These are phyloP conservation scores for Saprolegnia parasitica DNA, from an alignment of 352 stramenopile species.

Conservation along the genomic window DNA sequence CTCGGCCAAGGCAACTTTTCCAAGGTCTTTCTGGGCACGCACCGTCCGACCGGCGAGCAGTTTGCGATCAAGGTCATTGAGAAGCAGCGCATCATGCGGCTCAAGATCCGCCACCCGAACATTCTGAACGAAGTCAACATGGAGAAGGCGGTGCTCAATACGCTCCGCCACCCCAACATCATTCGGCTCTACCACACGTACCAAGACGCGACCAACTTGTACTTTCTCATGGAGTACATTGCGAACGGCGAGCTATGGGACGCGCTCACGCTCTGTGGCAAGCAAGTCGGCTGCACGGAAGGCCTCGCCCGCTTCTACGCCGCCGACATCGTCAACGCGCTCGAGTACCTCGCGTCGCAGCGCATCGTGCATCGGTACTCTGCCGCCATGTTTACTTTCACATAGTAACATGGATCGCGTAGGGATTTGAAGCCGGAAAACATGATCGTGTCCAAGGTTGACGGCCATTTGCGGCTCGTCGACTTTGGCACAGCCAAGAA, in stretches of 20 bases:
- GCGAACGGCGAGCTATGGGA: conserved; percentile 90
- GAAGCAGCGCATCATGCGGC: conserved; percentile 80
- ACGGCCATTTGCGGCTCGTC: conserved; percentile 68
- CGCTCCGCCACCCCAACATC: conserved; percentile 87
- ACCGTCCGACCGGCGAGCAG: conserved; percentile 84
- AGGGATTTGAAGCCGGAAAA: conserved; percentile 94
- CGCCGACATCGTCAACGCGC: conserved; percentile 83
- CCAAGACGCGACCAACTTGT: conserved; percentile 85
- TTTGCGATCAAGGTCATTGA: conserved; percentile 97
- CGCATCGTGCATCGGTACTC: conserved; percentile 86
- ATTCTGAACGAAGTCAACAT: conserved; percentile 99
- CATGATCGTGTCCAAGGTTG: conserved; percentile 62
- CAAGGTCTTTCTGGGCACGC: conserved; percentile 83
- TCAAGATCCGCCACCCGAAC: conserved; percentile 93
- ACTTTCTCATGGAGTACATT: conserved; percentile 95
- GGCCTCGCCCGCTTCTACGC: conserved; percentile 81
- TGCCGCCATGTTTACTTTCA: conserved; percentile 2
- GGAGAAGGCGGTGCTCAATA: conserved; percentile 93
- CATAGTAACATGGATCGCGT: neutral
- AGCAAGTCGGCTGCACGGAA: conserved; percentile 70
- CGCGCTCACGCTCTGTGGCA: conserved; percentile 75
- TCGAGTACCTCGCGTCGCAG: conserved; percentile 91
- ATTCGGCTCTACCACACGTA: conserved; percentile 95
- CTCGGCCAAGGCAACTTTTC: conserved; percentile 94
- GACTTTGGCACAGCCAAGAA: conserved; percentile 85